Base-by-base conservation (phyloP, 1,284 basidiomycete genomes). In the Malassezia pachydermatis region DNA sequence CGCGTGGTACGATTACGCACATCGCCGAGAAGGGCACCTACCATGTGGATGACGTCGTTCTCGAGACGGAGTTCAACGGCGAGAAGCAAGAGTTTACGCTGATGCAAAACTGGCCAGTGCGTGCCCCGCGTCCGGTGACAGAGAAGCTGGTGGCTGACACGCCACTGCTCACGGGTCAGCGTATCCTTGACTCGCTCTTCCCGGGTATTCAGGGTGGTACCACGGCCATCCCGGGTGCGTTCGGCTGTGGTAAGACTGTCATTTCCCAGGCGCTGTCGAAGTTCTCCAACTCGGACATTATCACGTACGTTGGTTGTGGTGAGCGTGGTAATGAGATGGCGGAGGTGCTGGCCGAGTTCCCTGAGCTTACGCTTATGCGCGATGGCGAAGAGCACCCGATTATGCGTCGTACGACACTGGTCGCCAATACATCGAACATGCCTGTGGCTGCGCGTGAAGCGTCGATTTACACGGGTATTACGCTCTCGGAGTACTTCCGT, bases 341-440 rank as follows among this genome's bases (percentile, higher is more conserved):
- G 58, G 94, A 98, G 78, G 92, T 95, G 19, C 77, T 94, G 73
- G 88, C 88, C 35, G 74, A 94, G 81, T 96, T 98, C 83, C 94
- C 94, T 46, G 79, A 89, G 74, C 78, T 99, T 38, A 88, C 85
- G 2, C 85, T 96, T 80, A 87, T 88, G 54, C 76, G 88, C 51
- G 83, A 88, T 63, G 79, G 79, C 51, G 86, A 88, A 51, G 84
- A 95, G 80, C 92, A 96, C 74, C 94, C 94, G 32, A 98, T 99
- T 78, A 99, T 99, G 94, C 98, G 98, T 76, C 90, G 94, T 57
- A 98, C 94, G 1, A 90, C 92, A 3, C 81, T 99, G 28, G 92
- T 99, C 54, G 94, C 94, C 63, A 99, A 99, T 75, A 99, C 94
- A 2, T 96, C 92, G 51, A 98, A 99, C 77, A 99, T 99, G 94